A percentile compares a stretch with the other conserved stretches of the same genome.
phyloP scores from a whole-genome alignment of 129 eudicot genomes.

The Pseudognaphalium luteoalbum region DNA sequence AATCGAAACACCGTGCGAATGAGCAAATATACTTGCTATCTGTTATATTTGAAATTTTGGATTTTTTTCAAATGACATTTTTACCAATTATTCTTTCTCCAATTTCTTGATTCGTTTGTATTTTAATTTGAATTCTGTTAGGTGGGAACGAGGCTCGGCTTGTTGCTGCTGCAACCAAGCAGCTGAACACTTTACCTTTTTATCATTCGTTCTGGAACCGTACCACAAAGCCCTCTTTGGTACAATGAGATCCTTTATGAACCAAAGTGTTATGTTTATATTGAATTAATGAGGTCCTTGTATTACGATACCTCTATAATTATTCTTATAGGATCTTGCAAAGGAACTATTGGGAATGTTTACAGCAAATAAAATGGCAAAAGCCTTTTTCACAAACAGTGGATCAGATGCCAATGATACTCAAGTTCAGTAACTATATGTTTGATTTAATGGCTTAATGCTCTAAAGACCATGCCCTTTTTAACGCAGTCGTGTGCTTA shows the following conservation, averaged over 20 bases:
- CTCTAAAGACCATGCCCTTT: not conserved
- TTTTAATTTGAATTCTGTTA: constrained; percentile 34
- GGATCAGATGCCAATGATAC: constrained; percentile 97
- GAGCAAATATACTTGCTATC: no score
- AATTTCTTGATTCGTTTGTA: not conserved
- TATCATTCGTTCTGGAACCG: constrained; percentile 98
- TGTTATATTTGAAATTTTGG: not conserved
- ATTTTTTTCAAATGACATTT: not conserved
- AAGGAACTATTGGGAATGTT: constrained; percentile 67
- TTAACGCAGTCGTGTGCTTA: not conserved
- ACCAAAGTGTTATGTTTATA: not conserved
- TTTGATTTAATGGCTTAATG: not conserved
- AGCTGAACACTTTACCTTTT: constrained; percentile 84
- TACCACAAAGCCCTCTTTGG: constrained; percentile 87
- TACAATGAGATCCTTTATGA: constrained; percentile 27
- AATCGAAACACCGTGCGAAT: no score
- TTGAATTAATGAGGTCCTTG: constrained; percentile 11
- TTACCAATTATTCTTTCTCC: not conserved
- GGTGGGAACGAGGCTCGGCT: constrained; percentile 94
- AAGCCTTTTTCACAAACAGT: constrained; percentile 82
- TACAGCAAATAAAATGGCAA: constrained; percentile 75
- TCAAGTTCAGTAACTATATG: constrained; percentile 49
- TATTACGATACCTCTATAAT: not conserved
- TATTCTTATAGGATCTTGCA: constrained; percentile 70
- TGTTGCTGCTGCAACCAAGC: constrained; percentile 76